A percentile compares a stretch with the other conserved stretches of the same genome.
These are phyloP conservation scores for Ottelia alismoides DNA, from an alignment of 106 monocot species.

Conservation along the genomic window DNA sequence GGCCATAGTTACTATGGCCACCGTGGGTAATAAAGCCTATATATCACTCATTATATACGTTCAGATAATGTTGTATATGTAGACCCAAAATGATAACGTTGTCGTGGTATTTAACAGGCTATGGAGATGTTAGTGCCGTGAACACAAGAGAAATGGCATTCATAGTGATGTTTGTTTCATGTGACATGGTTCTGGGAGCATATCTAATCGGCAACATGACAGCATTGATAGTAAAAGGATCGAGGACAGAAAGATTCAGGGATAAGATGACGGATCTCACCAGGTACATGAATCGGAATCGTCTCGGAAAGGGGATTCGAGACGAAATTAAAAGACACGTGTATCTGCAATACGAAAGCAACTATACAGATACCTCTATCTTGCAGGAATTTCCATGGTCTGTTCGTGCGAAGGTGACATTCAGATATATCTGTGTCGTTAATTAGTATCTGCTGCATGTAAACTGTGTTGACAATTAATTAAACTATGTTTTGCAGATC, in stretches of 20 bases:
- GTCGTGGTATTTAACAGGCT: constrained; percentile 40
- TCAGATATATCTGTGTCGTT: neutral
- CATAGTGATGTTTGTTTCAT: constrained; percentile 87
- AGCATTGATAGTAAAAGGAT: constrained; percentile 92
- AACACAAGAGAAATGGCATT: constrained; percentile 91
- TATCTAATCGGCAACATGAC: constrained; percentile 96
- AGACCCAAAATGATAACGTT: no score
- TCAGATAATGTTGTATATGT: no score
- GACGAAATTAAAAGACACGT: constrained; percentile 89
- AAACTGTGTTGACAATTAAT: neutral
- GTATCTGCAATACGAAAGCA: constrained; percentile 82
- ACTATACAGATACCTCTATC: constrained; percentile 68
- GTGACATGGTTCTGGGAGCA: constrained; percentile 94
- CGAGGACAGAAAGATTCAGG: constrained; percentile 82
- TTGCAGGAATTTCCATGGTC: constrained; percentile 80
- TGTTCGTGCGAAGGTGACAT: constrained; percentile 80
- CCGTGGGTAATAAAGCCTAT: no score
- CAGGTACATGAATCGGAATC: constrained; percentile 85
- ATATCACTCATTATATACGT: no score
- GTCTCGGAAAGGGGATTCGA: constrained; percentile 59
- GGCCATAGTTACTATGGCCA: no score
- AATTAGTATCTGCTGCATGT: neutral
- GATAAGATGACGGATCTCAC: constrained; percentile 92
- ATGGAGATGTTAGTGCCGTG: constrained; percentile 95
- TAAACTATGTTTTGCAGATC: constrained; percentile 35